Conservation (phyloP, 371 early-diverging fungal species). For the Mycotypha africana region DNA sequence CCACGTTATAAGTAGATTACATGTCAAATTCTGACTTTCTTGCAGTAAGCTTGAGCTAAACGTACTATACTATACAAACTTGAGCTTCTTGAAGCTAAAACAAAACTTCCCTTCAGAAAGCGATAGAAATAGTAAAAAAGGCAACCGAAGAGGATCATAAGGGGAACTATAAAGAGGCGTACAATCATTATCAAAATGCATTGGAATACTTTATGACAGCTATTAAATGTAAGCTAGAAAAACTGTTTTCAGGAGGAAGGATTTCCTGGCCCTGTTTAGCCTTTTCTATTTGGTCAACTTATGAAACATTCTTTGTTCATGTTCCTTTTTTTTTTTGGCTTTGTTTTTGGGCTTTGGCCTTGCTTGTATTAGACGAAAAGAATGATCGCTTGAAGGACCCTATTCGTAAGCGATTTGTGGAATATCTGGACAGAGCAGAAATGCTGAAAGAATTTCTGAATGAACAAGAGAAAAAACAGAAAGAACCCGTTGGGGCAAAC, state of each 20-base stretch:
- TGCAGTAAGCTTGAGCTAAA: conserved; percentile 25
- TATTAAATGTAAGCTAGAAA: conserved; percentile 73
- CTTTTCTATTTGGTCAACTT: too few relatives aligned
- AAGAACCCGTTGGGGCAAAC: conserved; percentile 51
- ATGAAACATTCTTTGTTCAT: too few relatives aligned
- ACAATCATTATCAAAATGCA: conserved; percentile 78
- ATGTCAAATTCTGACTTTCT: conserved; percentile 38
- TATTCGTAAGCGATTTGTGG: conserved; percentile 86
- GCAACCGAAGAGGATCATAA: conserved; percentile 92
- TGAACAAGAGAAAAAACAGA: conserved; percentile 63
- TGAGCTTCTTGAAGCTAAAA: too few relatives aligned
- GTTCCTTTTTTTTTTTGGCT: too few relatives aligned
- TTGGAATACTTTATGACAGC: conserved; percentile 94
- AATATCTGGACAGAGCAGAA: conserved; percentile 93
- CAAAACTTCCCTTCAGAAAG: conserved; percentile 66
- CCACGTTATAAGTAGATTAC: too few relatives aligned
- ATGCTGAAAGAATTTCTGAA: conserved; percentile 82
- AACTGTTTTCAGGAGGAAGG: too few relatives aligned
- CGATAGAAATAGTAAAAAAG: conserved; percentile 83
- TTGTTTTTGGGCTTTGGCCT: too few relatives aligned
- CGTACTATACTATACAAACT: background rate
- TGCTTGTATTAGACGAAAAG: conserved; percentile 94
- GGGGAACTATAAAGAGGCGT: conserved; percentile 90
- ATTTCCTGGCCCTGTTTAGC: too few relatives aligned
- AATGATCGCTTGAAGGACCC: conserved; percentile 82